A percentile compares a stretch with the other conserved stretches of the same genome.
Conservation (phyloP, 2,329 filamentous ascomycete genomes). For the Trichoderma sp. region DNA sequence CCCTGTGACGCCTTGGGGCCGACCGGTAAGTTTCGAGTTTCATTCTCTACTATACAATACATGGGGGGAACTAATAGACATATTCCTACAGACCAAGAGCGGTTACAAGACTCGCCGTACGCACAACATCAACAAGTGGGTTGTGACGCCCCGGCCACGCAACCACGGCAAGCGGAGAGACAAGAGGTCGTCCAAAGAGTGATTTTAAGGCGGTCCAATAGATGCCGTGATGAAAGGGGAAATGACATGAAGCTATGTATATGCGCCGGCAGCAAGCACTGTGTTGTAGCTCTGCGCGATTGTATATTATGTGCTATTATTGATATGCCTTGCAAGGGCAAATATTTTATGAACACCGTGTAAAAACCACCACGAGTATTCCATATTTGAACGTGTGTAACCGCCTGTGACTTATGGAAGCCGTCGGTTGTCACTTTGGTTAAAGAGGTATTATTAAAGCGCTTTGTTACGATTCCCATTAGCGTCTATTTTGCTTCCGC, state of each 20-base stretch:
- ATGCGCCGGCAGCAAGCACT: conserved; percentile 31
- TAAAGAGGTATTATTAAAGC: no score
- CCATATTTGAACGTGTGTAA: background rate
- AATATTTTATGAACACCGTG: background rate
- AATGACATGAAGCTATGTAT: conserved; percentile 22
- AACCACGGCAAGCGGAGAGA: conserved; percentile 88
- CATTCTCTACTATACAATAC: background rate
- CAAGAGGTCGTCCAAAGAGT: conserved; percentile 51
- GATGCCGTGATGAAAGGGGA: conserved; percentile 18
- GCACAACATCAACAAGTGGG: conserved; percentile 87
- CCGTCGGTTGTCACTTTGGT: no score
- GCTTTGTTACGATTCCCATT: no score
- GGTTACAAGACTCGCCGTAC: conserved; percentile 91
- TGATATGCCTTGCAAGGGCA: conserved; percentile 23
- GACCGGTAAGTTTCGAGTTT: conserved; percentile 67
- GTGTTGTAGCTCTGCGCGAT: conserved; percentile 32
- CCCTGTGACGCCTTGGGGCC: conserved; percentile 95
- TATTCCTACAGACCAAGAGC: conserved; percentile 63
- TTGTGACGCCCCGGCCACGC: conserved; percentile 78
- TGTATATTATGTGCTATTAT: conserved; percentile 40
- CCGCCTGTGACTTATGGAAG: no score
- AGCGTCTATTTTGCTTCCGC: no score
- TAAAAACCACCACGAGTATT: background rate
- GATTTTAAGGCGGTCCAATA: conserved; percentile 5
- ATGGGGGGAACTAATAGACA: background rate